Base-by-base conservation (phyloP, 345 rosid species). In the Hypericum perforatum region DNA sequence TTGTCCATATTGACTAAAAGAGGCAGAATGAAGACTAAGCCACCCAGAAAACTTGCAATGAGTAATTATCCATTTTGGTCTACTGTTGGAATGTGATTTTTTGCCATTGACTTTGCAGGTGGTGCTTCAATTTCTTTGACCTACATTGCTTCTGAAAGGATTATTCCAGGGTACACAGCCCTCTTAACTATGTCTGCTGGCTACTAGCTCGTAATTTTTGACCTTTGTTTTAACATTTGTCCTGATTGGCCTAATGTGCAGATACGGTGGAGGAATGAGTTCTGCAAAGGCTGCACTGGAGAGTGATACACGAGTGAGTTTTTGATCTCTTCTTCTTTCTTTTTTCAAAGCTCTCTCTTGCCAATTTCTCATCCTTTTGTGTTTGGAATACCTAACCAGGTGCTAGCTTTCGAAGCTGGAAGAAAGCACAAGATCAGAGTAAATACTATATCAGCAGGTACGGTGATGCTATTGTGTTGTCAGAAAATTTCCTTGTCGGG, bases 211-310 rank as follows among this genome's bases (percentile, higher is more conserved):
- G 3, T 46, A 6, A 12, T 16, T 39, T 61, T 22, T 22, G 1
- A 22, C 12, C 13, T 7, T 13, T 10, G 61, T n/a, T 36, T 10
- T 6, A 16, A 15, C 22, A 1, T 22, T 1, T 22, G 2, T 22
- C 32, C 32, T 22, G 4, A 22, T 22, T 22, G 32, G 32, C 32
- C 32, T 22, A 4, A 22, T 66, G 16, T 52, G 57, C 76, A 92
- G 98, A 60, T 92, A 92, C 7, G 99, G 99, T 68, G 97, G 99
- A 56, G 97, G 99, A 45, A 85, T 92, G 97, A 92, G 94, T 70
- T 89, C 99, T 43, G 97, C 99, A 11, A 92, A 92, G 77, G 85
- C 99, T 13, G 95, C 99, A 13, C 69, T 92, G 39, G 97, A 92
- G 74, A 92, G 99, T 63, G 99, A 89, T 52, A 85, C 97, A 7